Conservation (phyloP, 176 grass and related monocot genomes). For the Bonia amplexicaulis region DNA sequence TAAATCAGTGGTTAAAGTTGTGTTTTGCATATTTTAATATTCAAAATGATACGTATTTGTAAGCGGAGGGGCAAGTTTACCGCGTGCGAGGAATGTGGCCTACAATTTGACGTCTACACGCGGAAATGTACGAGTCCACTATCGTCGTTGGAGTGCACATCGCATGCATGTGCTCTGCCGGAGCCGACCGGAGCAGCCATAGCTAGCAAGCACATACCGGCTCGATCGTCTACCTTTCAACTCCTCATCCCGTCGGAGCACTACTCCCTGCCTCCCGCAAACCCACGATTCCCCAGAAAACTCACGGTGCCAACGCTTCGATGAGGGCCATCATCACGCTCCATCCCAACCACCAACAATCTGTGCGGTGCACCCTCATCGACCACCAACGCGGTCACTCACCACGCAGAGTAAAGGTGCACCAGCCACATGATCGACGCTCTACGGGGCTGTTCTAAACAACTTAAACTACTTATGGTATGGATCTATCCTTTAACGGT, state of each 20-base stretch:
- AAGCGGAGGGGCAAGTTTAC: neutral
- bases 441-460: too few species aligned
- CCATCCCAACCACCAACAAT: conserved; percentile 30
- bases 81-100: neutral
- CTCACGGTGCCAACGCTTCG: neutral
- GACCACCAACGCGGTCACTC: neutral
- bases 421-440: neutral
- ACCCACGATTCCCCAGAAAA: neutral
- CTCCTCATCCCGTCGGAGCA: neutral
- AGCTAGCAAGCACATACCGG: conserved; percentile 6
- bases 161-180: neutral
- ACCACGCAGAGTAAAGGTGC: neutral
- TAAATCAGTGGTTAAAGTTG: too few species aligned
- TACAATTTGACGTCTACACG: neutral
- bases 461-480: too few species aligned
- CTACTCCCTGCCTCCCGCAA: conserved; percentile 21
- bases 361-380: neutral
- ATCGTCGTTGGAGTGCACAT: neutral
- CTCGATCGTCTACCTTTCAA: neutral
- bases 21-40: fast-evolving
- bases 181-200: conserved; percentile 6
- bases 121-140: neutral
- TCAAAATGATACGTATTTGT: too few species aligned
- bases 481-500: too few species aligned
- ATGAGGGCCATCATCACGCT: neutral